Evolutionary conservation across 2,329 filamentous ascomycete species (phyloP), one percentile per base, ranked within the genome.

Genomic region (Tolypocladium amazonense): DNA sequence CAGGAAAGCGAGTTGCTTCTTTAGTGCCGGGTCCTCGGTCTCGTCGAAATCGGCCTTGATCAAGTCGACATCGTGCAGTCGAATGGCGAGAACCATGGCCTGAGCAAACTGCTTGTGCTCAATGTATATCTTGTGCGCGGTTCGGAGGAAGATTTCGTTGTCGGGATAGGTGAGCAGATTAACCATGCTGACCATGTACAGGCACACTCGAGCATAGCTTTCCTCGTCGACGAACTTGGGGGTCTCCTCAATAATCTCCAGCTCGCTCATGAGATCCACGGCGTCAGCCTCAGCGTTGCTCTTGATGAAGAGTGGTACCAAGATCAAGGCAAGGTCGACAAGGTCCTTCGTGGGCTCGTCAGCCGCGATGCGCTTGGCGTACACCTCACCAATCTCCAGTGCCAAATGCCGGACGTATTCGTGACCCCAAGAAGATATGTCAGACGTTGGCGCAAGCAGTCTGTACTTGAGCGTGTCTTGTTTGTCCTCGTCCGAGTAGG

Each of bases 121-220:
- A 67, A 92, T 88, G 77, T 99, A 99, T 71, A 99, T 95, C 64
- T 88, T 84, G 77, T 97, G 94, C 56, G 93, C 92, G 9, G 93
- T 96, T 65, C 86, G 88, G 62, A 99, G 87, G 76, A 99, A 97
- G 68, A 90, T 87, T 71, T 97, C 90, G 75, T 99, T 97, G 75
- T 99, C 94, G 52, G 94, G 94, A 71, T 96, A 97, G 58, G 94
- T 97, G 73, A 99, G 86, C 25, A 99, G 84, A 71, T 94, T 96
- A 66, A 99, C 94, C 90, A 97, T 97, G 79, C 91, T 96, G 68
- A 96, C 91, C 88, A 99, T 96, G 78, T 99, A 99, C 66, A 99
- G 78, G 72, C 94, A 97, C 59, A 97, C 94, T 70, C 94, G 82
- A 58, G 89, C 81, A 73, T 96, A 99, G 33, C 92, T 97, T 76